Base-by-base conservation (phyloP, 257 asterid species). In the Solanum paucissectum region DNA sequence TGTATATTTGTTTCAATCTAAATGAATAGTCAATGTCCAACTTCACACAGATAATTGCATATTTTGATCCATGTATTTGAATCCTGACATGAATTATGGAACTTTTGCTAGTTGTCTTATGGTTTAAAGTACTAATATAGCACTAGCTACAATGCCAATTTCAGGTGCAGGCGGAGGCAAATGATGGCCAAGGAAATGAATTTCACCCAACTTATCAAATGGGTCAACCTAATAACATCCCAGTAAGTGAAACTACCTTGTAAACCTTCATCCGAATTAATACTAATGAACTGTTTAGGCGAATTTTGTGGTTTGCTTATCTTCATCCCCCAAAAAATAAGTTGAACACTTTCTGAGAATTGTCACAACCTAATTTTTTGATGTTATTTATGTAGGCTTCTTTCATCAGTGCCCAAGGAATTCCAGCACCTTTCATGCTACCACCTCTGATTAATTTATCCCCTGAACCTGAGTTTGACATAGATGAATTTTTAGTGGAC, bases 181-280 rank as follows among this genome's bases (percentile, higher is more conserved):
- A 77, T 77, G 62, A 29, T n/a, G 14, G 34, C 33, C 58, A 49
- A 52, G 76, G 29, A 62, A 60, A 6, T 86, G 84, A 89, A 29
- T 85, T 16, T 23, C 76, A 9, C 49, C 34, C 34, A 46, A 85
- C 60, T 1, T 81, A 55, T 90, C 87, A 87, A 36, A 89, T 83
- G 83, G 55, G 40, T 87, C 71, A 36, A 83, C 60, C 58, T 32
- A 87, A 84, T 89, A 21, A 20, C 84, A 89, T 83, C 55, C 87
- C 23, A 9, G 91, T 90, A 87, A 87, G 88, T n/a, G 29, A 75
- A 3, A 40, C 60, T 40, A 25, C 60, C 27, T 79, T 79, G 85
- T 44, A 79, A 46, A 79, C 27, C 27, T 79, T 44, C 85, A 44
- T 44, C 52, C 40, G 0, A 79, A 27, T 25, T 27, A 44, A 42